Base-by-base conservation (phyloP, 768 basidiomycete genomes). In the Nidularia pulvinata region DNA sequence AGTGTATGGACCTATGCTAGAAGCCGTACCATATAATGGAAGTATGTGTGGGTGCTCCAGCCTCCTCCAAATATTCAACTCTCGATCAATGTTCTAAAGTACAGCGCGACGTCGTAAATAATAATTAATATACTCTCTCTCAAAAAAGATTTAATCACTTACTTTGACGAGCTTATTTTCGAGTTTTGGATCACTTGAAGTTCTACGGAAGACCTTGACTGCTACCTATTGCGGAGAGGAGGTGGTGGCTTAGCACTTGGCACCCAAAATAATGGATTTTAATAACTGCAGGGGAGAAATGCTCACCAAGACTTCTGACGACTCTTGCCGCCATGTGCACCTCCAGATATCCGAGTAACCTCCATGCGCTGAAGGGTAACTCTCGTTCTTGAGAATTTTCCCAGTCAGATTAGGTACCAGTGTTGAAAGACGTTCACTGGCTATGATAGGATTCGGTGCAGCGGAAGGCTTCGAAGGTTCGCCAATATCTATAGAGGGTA, bases 301-400 rank as follows among this genome's bases (percentile, higher is more conserved):
- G 25, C 25, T 30, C 25, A 30, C 25, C 50, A 56, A 53, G 63
- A 61, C 25, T 62, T 60, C 10, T 10, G 45, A 49, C n/a, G 54
- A 54, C 11, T 57, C 60, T 46, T 63, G 58, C 13, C 66, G 61
- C 74, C 72, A 75, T 5, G 61, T 59, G 1, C 71, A 73, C 49
- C 62, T 70, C 71, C 71, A 79, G 14, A 78, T 69, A 58, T 79
- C 77, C 11, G 73, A 70, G 57, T 75, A 78, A 9, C 76, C 77
- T 6, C 77, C 77, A 55, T 72, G 71, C 0, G 74, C 73, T 46
- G 68, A 65, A 1, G 76, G 61, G 51, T 69, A 68, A 55, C 61
- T 62, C 9, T 66, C 71, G 39, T 68, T 63, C 46, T 63, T 61
- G 39, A 46, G 55, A 33, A 77, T 61, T 11, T 68, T 53, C 9